phyloP scores from a whole-genome alignment of 2,329 filamentous ascomycete species.

The Arthrobotrys sinensis region DNA sequence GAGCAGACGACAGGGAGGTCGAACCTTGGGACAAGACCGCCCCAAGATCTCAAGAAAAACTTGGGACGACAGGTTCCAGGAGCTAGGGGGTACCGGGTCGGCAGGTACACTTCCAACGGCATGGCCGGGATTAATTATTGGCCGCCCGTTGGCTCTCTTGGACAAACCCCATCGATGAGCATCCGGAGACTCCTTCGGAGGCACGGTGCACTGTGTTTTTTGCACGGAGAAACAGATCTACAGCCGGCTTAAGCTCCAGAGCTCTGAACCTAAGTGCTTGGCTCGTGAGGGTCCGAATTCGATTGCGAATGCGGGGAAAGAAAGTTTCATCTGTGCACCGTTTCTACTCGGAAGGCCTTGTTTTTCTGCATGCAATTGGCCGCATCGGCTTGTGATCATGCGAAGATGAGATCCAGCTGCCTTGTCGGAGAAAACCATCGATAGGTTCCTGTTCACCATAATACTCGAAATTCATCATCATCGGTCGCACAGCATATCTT shows the following conservation, averaged over 20 bases:
- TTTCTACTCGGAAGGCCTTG: conserved; percentile 2
- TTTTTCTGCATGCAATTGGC: conserved; percentile 8
- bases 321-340: conserved; percentile 5
- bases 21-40: conserved; percentile 46
- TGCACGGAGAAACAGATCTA: conserved; percentile 12
- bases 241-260: conserved; percentile 11
- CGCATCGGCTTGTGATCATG: conserved; percentile 35
- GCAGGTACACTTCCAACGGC: conserved; percentile 34
- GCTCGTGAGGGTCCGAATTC: neutral
- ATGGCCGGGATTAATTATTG: conserved; percentile 18
- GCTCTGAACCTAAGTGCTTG: neutral
- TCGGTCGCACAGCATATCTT: conserved; percentile 14
- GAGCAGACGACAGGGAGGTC: conserved; percentile 19
- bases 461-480: conserved; percentile 4
- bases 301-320: conserved; percentile 6
- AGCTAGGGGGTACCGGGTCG: conserved; percentile 16
- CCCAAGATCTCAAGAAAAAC: conserved; percentile 26
- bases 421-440: conserved; percentile 6
- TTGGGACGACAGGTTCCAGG: conserved; percentile 20
- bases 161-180: neutral
- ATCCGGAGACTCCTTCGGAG: conserved; percentile 2
- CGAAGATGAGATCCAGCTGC: conserved; percentile 22
- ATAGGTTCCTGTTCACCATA: conserved; percentile 7
- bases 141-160: conserved; percentile 23
- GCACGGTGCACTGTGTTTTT: neutral